Conservation (phyloP, 106 monocot species). For the Acorus calamus region DNA sequence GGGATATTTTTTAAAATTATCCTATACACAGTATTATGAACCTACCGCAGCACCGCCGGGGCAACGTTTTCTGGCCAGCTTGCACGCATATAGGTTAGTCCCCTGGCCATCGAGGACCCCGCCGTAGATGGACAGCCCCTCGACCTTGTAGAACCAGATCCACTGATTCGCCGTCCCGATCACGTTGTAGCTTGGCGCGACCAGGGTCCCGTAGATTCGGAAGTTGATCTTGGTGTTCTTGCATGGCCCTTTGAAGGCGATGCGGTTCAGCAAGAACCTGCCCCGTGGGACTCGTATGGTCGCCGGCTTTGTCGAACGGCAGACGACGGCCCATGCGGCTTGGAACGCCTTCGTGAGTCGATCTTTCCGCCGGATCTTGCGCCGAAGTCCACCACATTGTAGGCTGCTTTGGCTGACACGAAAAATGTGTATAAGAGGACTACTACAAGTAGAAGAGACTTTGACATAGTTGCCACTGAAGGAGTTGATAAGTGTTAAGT, state of each 20-base stretch:
- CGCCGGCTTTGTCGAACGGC: constrained; percentile 12
- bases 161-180: neutral
- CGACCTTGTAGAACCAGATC: constrained; percentile 24
- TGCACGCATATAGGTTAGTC: constrained; percentile 30
- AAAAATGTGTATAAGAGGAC: neutral
- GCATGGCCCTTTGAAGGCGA: constrained; percentile 37
- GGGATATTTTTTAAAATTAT: no score
- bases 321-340: constrained; percentile 35
- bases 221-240: constrained; percentile 10
- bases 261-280: constrained; percentile 22
- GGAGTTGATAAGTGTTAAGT: no score
- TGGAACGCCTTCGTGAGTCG: constrained; percentile 36
- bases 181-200: constrained; percentile 16
- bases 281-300: constrained; percentile 31
- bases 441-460: no score
- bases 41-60: constrained; percentile 13
- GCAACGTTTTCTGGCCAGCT: constrained; percentile 19
- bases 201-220: constrained; percentile 26
- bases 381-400: constrained; percentile 23
- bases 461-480: no score
- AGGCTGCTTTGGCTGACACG: constrained; percentile 4
- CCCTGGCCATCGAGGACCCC: constrained; percentile 29
- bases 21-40: neutral
- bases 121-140: constrained; percentile 28
- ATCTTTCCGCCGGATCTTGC: constrained; percentile 27